These are phyloP conservation scores for Micractinium sp. DNA, from an alignment of 139 green algal species.

Conservation along the genomic window DNA sequence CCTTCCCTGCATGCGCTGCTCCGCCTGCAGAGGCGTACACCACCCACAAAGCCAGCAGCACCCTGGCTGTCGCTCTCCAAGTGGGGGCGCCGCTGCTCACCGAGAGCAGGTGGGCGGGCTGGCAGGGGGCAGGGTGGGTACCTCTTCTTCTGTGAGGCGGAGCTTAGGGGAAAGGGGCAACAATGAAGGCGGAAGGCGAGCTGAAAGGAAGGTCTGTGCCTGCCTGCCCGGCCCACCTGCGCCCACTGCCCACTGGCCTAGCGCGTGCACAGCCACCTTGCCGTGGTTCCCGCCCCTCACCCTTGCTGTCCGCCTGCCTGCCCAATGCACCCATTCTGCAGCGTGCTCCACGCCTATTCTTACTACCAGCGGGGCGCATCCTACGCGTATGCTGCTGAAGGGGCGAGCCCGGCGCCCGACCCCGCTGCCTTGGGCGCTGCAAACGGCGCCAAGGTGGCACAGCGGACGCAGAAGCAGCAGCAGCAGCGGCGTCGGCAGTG, in stretches of 20 bases:
- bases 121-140: no score
- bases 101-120: background rate
- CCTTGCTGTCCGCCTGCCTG: background rate
- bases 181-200: no score
- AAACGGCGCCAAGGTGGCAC: background rate
- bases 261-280: no score
- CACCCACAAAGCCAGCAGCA: background rate
- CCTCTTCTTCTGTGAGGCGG: no score
- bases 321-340: background rate
- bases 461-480: background rate
- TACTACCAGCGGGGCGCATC: background rate
- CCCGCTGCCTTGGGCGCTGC: background rate
- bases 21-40: background rate
- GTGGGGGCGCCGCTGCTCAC: constrained; percentile 6
- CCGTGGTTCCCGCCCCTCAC: background rate
- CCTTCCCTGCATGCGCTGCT: background rate
- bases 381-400: background rate
- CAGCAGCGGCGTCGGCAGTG: background rate
- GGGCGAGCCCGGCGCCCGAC: no score
- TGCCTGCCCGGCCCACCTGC: no score
- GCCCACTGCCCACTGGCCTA: no score
- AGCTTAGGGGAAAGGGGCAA: no score
- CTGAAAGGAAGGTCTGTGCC: no score
- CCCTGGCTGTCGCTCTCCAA: background rate
- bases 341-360: background rate